A percentile compares a stretch with the other conserved stretches of the same genome.
phyloP scores from a whole-genome alignment of 23 red algal genomes.

The Rhodosorus marinus region DNA sequence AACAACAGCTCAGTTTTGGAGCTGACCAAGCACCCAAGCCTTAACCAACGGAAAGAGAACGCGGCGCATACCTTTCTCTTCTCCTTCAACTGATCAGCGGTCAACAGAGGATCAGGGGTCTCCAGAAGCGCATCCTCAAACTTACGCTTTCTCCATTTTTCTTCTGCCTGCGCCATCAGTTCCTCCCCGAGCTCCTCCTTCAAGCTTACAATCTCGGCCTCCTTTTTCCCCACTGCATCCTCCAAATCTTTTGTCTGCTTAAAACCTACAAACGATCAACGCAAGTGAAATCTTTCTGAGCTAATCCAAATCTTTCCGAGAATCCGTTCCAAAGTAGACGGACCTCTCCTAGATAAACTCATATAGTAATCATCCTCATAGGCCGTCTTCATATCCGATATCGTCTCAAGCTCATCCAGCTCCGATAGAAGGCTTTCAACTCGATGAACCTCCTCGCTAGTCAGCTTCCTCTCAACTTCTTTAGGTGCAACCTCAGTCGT shows the following conservation, averaged over 20 bases:
- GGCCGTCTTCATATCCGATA: conserved; percentile 16
- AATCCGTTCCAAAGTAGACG: no score
- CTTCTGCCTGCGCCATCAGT: conserved; percentile 13
- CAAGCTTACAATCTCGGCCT: conserved; percentile 12
- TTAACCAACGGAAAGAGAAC: no score
- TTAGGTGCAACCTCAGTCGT: no score
- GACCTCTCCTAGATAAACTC: no score
- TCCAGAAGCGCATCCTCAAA: conserved; percentile 49
- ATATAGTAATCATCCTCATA: conserved; percentile 47
- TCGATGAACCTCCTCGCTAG: no score
- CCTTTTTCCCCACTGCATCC: conserved; percentile 22
- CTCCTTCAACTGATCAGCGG: conserved; percentile 20
- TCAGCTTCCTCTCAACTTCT: no score
- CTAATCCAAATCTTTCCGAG: no score
- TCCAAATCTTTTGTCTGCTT: conserved; percentile 5
- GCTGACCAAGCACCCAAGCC: no score
- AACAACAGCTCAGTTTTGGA: no score
- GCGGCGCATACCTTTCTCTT: conserved; percentile 28
- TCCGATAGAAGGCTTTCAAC: no score
- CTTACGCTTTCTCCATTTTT: conserved; percentile 9
- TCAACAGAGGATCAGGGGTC: conserved; percentile 41
- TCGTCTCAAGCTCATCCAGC: conserved; percentile 16
- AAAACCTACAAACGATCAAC: no score
- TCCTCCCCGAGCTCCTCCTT: conserved; percentile 14
- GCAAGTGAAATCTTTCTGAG: no score